Base-by-base conservation (phyloP, 371 early-diverging fungal genomes). In the Apophysomyces ossiformis region DNA sequence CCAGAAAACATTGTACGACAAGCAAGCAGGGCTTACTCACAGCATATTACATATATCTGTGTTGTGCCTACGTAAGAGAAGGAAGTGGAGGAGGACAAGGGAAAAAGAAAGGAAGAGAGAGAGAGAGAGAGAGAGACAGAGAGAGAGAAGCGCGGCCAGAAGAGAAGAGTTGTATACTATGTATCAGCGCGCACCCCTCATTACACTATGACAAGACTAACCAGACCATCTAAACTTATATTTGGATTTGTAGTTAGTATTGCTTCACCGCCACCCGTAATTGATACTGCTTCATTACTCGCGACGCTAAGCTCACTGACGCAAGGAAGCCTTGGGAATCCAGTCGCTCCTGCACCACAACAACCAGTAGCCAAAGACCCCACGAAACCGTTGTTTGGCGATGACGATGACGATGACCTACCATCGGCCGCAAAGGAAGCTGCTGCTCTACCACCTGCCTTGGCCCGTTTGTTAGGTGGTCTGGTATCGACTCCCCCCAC, bases 381-480 rank as follows among this genome's bases (percentile, higher is more conserved):
- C 12, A 44, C 61, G 35, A 39, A 61, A 35, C 61, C 61, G 15
- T 41, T 61, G n/a, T 61, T 61, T 44, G 45, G 45, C 43, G 45
- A 61, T 43, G 45, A 61, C 43, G 45, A 61, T 35, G 47, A 47
- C n/a, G 11, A 61, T 16, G 15, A 36, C 37, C 11, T 36, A 15
- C 57, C 16, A 16, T 46, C 46, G 46, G 65, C 47, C n/a, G 61
- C 21, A 26, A 50, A 41, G 46, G 64, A 39, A 37, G 9, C 60
- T 37, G 15, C 64, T 7, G 65, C n/a, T 13, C 67, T 79, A 16
- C 79, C 79, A 21, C 79, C 79, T 37, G 76, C 74, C 12, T 56
- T 79, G n/a, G 79, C 74, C 35, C 69, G 67, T 44, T 50, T 79
- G 18, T 50, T 79, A 18, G 76, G 76, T n/a, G 73, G 74, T 7